Evolutionary conservation across 78 protist genomes (phyloP).

Genomic region (Cavenderia fasciculata): DNA sequence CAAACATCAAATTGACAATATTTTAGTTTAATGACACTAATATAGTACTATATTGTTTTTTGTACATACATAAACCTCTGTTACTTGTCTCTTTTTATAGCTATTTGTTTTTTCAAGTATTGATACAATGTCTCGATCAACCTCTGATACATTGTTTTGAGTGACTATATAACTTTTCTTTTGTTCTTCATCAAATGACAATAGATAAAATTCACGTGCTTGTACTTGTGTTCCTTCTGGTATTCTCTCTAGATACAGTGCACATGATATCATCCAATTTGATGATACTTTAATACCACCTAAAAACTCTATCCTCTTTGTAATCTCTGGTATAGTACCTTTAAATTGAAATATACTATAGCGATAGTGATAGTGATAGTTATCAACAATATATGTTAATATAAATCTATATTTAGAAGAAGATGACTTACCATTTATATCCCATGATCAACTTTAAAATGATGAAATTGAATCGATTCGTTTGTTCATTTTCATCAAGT

Average conservation of each 20-base stretch:
- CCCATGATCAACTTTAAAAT: too few relatives aligned
- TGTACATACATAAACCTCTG: conserved; percentile 1
- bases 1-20: neutral
- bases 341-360: conserved; percentile 42
- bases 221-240: conserved; percentile 18
- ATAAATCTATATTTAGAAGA: neutral
- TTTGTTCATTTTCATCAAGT: too few relatives aligned
- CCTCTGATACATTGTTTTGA: conserved; percentile 15
- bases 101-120: conserved; percentile 57
- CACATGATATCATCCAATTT: conserved; percentile 24
- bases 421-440: conserved; percentile 6
- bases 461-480: too few relatives aligned
- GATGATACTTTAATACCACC: conserved; percentile 58
- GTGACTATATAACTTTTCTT: conserved; percentile 52
- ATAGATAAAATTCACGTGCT: conserved; percentile 49
- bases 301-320: conserved; percentile 60
- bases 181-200: conserved; percentile 27
- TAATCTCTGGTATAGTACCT: conserved; percentile 36
- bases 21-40: too few relatives aligned
- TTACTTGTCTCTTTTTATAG: conserved; percentile 48
- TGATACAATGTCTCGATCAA: conserved; percentile 52
- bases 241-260: conserved; percentile 63
- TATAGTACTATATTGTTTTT: too few relatives aligned
- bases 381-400: neutral
- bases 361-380: neutral